These are phyloP conservation scores for Tulasnella sp. DNA, from an alignment of 768 basidiomycete genomes.

Conservation along the genomic window DNA sequence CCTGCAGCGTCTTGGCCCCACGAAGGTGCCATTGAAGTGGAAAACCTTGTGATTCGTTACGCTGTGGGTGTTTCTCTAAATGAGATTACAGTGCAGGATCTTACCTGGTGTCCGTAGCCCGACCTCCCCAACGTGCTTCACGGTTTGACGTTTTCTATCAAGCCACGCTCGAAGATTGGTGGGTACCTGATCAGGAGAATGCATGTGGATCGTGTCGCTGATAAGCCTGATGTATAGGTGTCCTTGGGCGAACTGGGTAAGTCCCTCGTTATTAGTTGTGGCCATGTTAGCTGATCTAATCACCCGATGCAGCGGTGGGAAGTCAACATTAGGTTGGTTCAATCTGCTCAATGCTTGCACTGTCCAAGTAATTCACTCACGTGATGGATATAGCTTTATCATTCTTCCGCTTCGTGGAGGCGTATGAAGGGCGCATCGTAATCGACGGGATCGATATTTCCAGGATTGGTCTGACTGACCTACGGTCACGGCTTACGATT, in stretches of 20 bases:
- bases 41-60: constrained; percentile 24
- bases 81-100: neutral
- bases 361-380: neutral
- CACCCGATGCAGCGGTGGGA: constrained; percentile 57
- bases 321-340: constrained; percentile 45
- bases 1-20: constrained; percentile 72
- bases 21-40: constrained; percentile 24
- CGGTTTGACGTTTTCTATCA: constrained; percentile 55
- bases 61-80: constrained; percentile 18
- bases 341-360: neutral
- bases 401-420: constrained; percentile 86
- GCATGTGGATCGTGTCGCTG: neutral
- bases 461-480: constrained; percentile 65
- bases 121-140: constrained; percentile 81
- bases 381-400: constrained; percentile 39
- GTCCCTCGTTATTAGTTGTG: constrained; percentile 13
- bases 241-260: constrained; percentile 31
- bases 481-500: constrained; percentile 64
- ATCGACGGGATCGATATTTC: constrained; percentile 75
- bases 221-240: constrained; percentile 61
- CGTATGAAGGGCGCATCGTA: constrained; percentile 57
- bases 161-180: constrained; percentile 16
- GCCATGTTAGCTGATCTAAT: constrained; percentile 34
- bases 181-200: neutral
- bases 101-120: constrained; percentile 36